Conservation (phyloP, 2,329 filamentous ascomycete genomes). For the Cercospora sesami region DNA sequence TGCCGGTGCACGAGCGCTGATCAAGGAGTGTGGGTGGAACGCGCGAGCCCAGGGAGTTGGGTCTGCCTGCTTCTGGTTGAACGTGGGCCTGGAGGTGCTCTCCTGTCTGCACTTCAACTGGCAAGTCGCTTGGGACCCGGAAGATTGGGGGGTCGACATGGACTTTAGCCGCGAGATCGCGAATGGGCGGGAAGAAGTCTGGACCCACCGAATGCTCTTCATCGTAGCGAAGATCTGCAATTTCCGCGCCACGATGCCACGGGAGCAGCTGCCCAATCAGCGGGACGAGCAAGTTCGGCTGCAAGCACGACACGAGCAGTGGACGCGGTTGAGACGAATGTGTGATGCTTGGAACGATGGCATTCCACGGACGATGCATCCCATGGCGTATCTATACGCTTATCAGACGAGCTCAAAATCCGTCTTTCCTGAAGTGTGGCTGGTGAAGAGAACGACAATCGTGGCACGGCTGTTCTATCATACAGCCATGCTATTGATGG, state of each 20-base stretch:
- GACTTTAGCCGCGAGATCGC: slow-evolving; percentile 62
- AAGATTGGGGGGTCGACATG: slow-evolving; percentile 85
- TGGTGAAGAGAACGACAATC: slow-evolving; percentile 78
- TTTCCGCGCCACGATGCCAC: slow-evolving; percentile 70
- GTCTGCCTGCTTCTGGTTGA: slow-evolving; percentile 90
- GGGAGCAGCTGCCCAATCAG: slow-evolving; percentile 53
- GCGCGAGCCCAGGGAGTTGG: slow-evolving; percentile 76
- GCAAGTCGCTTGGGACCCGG: slow-evolving; percentile 83
- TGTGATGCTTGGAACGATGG: slow-evolving; percentile 79
- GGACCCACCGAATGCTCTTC: slow-evolving; percentile 87
- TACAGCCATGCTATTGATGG: slow-evolving; percentile 76
- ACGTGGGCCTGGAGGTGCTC: slow-evolving; percentile 85
- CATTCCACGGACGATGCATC: slow-evolving; percentile 83
- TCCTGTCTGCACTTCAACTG: slow-evolving; percentile 85
- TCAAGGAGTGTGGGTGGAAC: slow-evolving; percentile 88
- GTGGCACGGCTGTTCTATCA: slow-evolving; percentile 87
- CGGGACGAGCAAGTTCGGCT: slow-evolving; percentile 65
- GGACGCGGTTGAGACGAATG: slow-evolving; percentile 75
- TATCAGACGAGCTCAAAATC: slow-evolving; percentile 68
- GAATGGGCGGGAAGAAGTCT: slow-evolving; percentile 71
- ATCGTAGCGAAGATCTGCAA: slow-evolving; percentile 84
- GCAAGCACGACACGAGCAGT: slow-evolving; percentile 69
- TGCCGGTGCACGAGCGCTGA: slow-evolving; percentile 77
- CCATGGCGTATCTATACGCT: slow-evolving; percentile 73
- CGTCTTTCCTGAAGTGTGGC: slow-evolving; percentile 83